Evolutionary conservation across 805 yeast genomes (phyloP).

Genomic region (Saccharomyces jurei): DNA sequence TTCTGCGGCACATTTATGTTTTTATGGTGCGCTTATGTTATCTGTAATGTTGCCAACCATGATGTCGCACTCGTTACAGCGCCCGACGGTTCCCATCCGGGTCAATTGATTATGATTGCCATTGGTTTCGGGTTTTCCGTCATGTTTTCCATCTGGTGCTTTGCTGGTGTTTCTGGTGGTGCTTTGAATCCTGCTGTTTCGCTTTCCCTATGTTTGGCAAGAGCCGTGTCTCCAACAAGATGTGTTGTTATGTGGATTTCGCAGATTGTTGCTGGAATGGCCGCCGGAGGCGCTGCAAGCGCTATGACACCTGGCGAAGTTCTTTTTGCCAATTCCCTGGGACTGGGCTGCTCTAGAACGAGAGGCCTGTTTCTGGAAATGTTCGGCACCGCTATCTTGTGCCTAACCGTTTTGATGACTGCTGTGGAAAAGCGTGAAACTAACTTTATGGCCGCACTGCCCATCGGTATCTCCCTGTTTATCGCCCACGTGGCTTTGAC

Average conservation of each 20-base stretch:
- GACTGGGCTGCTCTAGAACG: constrained; percentile 61
- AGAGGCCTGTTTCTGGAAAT: constrained; percentile 79
- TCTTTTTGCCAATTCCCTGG: constrained; percentile 61
- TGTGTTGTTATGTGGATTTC: constrained; percentile 56
- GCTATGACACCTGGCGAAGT: constrained; percentile 80
- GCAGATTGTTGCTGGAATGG: constrained; percentile 80
- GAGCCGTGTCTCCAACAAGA: constrained; percentile 67
- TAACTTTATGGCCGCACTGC: constrained; percentile 72
- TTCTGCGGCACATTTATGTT: constrained; percentile 81
- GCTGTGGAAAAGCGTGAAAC: constrained; percentile 78
- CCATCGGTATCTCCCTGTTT: constrained; percentile 75
- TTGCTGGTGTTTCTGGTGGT: constrained; percentile 74
- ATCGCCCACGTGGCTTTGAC: constrained; percentile 75
- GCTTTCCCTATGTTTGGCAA: constrained; percentile 57
- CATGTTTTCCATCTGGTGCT: constrained; percentile 34
- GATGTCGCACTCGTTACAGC: constrained; percentile 31
- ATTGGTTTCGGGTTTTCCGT: constrained; percentile 84
- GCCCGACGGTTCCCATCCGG: constrained; percentile 46
- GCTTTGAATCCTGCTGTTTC: constrained; percentile 87
- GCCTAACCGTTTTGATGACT: constrained; percentile 69
- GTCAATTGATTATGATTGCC: constrained; percentile 68
- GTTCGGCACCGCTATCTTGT: constrained; percentile 66
- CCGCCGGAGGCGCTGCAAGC: constrained; percentile 82
- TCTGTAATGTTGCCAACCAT: constrained; percentile 76
- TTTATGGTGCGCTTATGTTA: constrained; percentile 71